phyloP scores from a whole-genome alignment of 176 grass and related monocot species.

The bread wheat (Triticum aestivum) region IWGSC_CS_RefSeq_v2.1 NC_057800.1:394203017-394203516 shows the following conservation, averaged over 20 bases:
- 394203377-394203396: background rate
- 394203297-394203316: slow-evolving; percentile 77
- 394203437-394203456: background rate
- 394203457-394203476: slow-evolving; percentile 16
- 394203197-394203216: slow-evolving; percentile 86
- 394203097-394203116: slow-evolving; percentile 17
- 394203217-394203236: slow-evolving; percentile 79
- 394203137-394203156: slow-evolving; percentile 70
- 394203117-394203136: slow-evolving; percentile 12
- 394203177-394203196: slow-evolving; percentile 68
- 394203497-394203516: slow-evolving; percentile 48
- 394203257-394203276: slow-evolving; percentile 86
- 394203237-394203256: slow-evolving; percentile 89
- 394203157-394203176: slow-evolving; percentile 86
- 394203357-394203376: slow-evolving; percentile 14
- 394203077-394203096: slow-evolving; percentile 28
- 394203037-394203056: slow-evolving; percentile 98
- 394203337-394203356: slow-evolving; percentile 6
- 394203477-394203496: slow-evolving; percentile 24
- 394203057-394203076: slow-evolving; percentile 42
- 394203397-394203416: background rate
- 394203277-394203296: slow-evolving; percentile 93
- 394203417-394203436: slow-evolving; percentile 22
- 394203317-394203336: slow-evolving; percentile 81
- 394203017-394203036: slow-evolving; percentile 91